Percentiles rank a stretch among this genome's conserved stretches.
phyloP scores from a whole-genome alignment of 2,329 filamentous ascomycete genomes.

The Monilinia fructigena region DNA sequence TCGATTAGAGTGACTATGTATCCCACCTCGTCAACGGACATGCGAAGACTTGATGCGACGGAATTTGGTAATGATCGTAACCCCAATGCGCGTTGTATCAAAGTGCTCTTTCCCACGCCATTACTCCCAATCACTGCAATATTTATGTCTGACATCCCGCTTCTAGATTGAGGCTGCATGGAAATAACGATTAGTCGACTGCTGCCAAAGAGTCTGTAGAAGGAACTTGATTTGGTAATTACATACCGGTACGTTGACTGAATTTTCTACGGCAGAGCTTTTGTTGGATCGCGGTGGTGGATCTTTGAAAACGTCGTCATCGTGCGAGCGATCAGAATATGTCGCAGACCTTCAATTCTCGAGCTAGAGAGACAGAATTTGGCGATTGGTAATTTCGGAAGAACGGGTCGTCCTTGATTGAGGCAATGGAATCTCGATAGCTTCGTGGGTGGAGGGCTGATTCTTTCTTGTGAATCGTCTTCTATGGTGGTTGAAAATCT shows the following conservation, averaged over 20 bases:
- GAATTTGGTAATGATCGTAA: constrained; percentile 53
- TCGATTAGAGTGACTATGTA: constrained; percentile 63
- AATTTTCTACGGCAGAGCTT: constrained; percentile 28
- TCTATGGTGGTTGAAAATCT: constrained; percentile 20
- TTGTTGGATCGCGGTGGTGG: constrained; percentile 24
- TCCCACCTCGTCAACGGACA: constrained; percentile 57
- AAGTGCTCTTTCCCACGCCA: constrained; percentile 67
- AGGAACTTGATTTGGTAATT: not conserved
- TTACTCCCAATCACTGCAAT: constrained; percentile 66
- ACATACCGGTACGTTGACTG: constrained; percentile 35
- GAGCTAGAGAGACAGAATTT: constrained; percentile 39
- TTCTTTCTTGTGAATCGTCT: constrained; percentile 27
- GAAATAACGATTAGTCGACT: constrained; percentile 5
- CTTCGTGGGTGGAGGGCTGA: constrained; percentile 27
- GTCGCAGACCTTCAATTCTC: constrained; percentile 39
- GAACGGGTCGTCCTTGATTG: constrained; percentile 56
- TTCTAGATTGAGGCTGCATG: constrained; percentile 37
- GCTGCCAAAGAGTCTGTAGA: not conserved
- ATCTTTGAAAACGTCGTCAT: constrained; percentile 28
- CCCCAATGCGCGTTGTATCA: constrained; percentile 62
- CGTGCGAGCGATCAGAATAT: constrained; percentile 27
- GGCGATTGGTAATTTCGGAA: constrained; percentile 49
- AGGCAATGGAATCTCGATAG: constrained; percentile 50
- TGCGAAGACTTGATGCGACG: constrained; percentile 56
- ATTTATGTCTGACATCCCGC: constrained; percentile 53